A percentile compares a stretch with the other conserved stretches of the same genome.
Conservation (phyloP, 495 filamentous ascomycete species). For the Geoglossum glabrum region DNA sequence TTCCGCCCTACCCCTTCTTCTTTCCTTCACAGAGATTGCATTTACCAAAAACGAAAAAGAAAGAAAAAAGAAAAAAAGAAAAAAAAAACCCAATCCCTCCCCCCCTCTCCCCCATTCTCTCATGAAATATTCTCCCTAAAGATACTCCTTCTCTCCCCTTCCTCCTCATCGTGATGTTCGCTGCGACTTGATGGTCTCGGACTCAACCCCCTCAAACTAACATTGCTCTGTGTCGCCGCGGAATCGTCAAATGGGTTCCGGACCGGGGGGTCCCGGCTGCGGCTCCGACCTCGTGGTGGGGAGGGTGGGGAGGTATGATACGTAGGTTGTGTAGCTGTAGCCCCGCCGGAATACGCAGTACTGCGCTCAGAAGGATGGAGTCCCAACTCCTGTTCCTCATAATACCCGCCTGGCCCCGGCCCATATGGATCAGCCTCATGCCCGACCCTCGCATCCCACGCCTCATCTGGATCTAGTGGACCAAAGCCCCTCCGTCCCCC, state of each 20-base stretch:
- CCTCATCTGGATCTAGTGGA: slow-evolving; percentile 24
- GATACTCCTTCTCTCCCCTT: slow-evolving; percentile 19
- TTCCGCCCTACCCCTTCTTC: too few relatives aligned
- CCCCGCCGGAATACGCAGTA: too few relatives aligned
- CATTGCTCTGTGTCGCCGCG: background rate
- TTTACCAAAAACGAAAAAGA: too few relatives aligned
- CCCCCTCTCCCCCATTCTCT: background rate
- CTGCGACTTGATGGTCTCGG: background rate
- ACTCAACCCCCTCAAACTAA: background rate
- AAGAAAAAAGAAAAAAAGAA: too few relatives aligned
- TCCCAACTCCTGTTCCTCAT: slow-evolving; percentile 25
- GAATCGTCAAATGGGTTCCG: background rate
- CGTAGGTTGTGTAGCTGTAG: background rate
- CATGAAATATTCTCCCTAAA: slow-evolving; percentile 21
- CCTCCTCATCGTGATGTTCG: slow-evolving; percentile 3
- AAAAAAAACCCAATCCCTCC: background rate
- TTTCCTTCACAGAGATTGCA: too few relatives aligned
- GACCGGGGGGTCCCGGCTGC: background rate
- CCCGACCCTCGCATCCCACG: slow-evolving; percentile 24
- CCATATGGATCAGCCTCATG: slow-evolving; percentile 17
- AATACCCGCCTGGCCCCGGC: slow-evolving; percentile 14
- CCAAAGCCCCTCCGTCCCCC: slow-evolving; percentile 3
- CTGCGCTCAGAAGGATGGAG: slow-evolving; percentile 17
- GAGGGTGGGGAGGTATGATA: background rate
- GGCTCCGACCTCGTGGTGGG: background rate